Evolutionary conservation across 2,329 filamentous ascomycete genomes (phyloP), one percentile per base, ranked within the genome.

Genomic region (Reticulascus tulasneorum): DNA sequence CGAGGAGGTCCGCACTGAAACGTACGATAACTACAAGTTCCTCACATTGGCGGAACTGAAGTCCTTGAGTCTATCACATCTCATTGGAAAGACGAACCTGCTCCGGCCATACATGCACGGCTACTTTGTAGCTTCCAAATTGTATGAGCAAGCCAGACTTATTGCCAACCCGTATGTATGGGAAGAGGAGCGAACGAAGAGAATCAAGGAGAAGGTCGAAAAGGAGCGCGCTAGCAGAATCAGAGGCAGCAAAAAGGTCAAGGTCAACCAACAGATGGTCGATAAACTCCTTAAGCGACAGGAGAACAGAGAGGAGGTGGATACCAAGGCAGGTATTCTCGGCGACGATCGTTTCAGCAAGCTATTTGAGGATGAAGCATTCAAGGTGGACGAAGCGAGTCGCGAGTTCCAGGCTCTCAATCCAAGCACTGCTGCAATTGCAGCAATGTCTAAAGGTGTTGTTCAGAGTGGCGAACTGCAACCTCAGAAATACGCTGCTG

Each of bases 21-120:
- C 93, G 9, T 98, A 98, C 69, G 93, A 98, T 64, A 97, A 98
- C 64, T 97, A 91, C 78, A 98, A 97, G 65, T 98, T 98, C 77
- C 71, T 98, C 55, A 95, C 91, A 3, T 62, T 88, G 43, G 80
- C 86, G 27, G 90, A 98, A 59, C 73, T 98, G 35, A 85, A 86
- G 51, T 79, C 83, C 23, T 76, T 98, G 47, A 94, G 87, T 57
- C 63, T 98, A 54, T 83, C 86, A 35, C 91, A 97, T 57, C 72
- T 98, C 30, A 76, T 98, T 38, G 91, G 91, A 47, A 90, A 88
- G 51, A 94, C 89, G 19, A 93, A 86, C 54, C 68, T 97, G 15
- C 69, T 98, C 25, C 77, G 91, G 28, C 93, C 93, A 27, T 98
- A 98, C 58, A 98, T 98, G 94, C 93, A 98, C 59, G 94, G 93